Base-by-base conservation (phyloP, 2,329 filamentous ascomycete species). In the Apiospora marii region DNA sequence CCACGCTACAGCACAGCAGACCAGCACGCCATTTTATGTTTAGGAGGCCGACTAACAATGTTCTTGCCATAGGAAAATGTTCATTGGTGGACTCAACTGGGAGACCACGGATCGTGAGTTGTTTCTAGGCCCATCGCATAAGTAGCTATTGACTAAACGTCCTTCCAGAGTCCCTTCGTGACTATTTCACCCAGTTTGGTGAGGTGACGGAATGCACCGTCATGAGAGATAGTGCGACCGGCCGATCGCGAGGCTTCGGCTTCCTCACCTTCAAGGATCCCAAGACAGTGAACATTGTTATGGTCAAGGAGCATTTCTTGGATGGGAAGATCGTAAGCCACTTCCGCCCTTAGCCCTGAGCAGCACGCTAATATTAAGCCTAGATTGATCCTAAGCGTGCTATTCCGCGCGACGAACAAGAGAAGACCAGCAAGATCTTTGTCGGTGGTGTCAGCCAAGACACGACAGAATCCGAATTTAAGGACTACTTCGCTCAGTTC, bases 261-360 rank as follows among this genome's bases (percentile, higher is more conserved):
- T 99, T 99, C 84, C 87, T 99, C 74, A 99, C 96, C 0, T 99
- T 99, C 87, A 97, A 94, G 81, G 96, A 99, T 80, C 93, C 96
- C 68, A 98, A 98, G 85, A 98, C 94, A 4, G 96, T 99, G 76
- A 99, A 99, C 82, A 97, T 95, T 77, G 96, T 99, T 75, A 99
- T 99, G 96, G 96, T 99, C 75, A 99, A 99, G 85, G 96, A 99
- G 82, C 96, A 99, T 83, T 97, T 96, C 78, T 89, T 99, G 30
- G 96, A 99, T 81, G 96, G 96, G 74, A 99, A 99, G 84, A 98
- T 99, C 83, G 96, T 98, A 89, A 87, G 94, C 85, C 34, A n/a
- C 34, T 41, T n/a, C 46, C 24, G 19, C 27, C 27, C 43, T 22
- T 22, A 27, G 16, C 16, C 67, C 16, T 68, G 24, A 43, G 27